phyloP scores from a whole-genome alignment of 352 stramenopile genomes.

The Phytophthora colocasiae region DNA sequence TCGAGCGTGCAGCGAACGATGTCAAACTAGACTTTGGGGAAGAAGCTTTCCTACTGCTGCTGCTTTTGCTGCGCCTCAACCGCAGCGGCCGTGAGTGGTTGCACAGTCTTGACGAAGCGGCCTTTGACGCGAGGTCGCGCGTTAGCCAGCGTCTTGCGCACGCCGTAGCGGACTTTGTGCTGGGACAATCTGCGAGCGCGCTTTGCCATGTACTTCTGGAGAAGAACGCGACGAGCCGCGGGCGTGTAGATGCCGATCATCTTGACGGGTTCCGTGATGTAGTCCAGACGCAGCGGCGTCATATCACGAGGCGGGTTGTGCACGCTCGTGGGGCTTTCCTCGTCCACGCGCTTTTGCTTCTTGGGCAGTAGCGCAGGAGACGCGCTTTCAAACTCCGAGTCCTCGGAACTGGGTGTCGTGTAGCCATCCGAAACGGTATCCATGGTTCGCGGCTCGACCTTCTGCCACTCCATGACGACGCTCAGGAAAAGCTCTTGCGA shows the following conservation, averaged over 20 bases:
- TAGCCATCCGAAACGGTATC: constrained; percentile 25
- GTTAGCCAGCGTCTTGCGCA: constrained; percentile 84
- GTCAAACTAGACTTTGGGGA: constrained; percentile 1
- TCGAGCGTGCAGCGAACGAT: constrained; percentile 20
- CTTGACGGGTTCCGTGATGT: constrained; percentile 44
- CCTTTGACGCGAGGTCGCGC: constrained; percentile 80
- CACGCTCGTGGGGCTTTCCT: constrained; percentile 71
- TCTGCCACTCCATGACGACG: constrained; percentile 83
- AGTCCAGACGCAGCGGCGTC: constrained; percentile 58
- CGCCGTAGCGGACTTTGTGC: constrained; percentile 79
- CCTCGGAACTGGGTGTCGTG: constrained; percentile 27
- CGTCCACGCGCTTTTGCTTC: constrained; percentile 37
- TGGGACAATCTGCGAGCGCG: constrained; percentile 75
- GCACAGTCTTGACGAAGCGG: constrained; percentile 86
- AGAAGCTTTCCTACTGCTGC: background rate
- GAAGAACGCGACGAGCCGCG: constrained; percentile 62
- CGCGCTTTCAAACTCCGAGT: constrained; percentile 40
- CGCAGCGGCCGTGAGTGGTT: constrained; percentile 71
- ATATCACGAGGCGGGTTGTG: constrained; percentile 50
- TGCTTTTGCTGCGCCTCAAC: constrained; percentile 39
- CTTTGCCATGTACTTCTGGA: constrained; percentile 85
- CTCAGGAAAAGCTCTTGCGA: constrained; percentile 86
- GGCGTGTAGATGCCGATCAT: constrained; percentile 79
- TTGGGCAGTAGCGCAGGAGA: constrained; percentile 8
- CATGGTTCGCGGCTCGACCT: constrained; percentile 8